A percentile compares a stretch with the other conserved stretches of the same genome.
Evolutionary conservation across 306 rosid species (phyloP).

Genomic region (Vigna trinervia): DNA sequence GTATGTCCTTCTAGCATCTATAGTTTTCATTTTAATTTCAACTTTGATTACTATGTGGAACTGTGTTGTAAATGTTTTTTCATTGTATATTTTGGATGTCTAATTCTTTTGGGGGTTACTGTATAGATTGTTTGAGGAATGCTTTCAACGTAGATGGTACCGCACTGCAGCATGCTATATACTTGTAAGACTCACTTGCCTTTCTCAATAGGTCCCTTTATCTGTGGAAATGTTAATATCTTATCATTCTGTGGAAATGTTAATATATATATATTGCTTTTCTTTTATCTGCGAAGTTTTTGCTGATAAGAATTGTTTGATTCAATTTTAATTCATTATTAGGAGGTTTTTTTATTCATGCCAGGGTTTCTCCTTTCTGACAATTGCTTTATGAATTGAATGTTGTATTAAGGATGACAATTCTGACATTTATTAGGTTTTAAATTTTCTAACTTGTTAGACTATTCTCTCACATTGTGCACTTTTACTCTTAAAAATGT

Average conservation of each 20-base stretch:
- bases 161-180: constrained; percentile 98
- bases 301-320: too few relatives aligned
- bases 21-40: constrained; percentile 37
- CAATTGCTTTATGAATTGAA: constrained; percentile 3
- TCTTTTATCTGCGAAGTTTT: too few relatives aligned
- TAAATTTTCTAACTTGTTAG: constrained; percentile 2
- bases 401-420: neutral
- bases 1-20: constrained; percentile 55
- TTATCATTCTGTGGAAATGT: constrained; percentile 38
- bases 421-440: constrained; percentile 6
- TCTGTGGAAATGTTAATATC: neutral
- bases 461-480: neutral
- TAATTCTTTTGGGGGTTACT: constrained; percentile 37
- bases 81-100: constrained; percentile 20
- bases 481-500: neutral
- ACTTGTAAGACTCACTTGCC: constrained; percentile 69
- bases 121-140: constrained; percentile 93
- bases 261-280: too few relatives aligned
- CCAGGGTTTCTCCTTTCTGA: constrained; percentile 1
- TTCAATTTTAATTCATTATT: neutral
- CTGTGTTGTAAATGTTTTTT: neutral
- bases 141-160: constrained; percentile 98
- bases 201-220: constrained; percentile 27
- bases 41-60: constrained; percentile 30
- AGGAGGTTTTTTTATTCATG: constrained; percentile 16